Conservation (phyloP, 208 protist genomes). For the Acanthamoeba culbertsoni region DNA sequence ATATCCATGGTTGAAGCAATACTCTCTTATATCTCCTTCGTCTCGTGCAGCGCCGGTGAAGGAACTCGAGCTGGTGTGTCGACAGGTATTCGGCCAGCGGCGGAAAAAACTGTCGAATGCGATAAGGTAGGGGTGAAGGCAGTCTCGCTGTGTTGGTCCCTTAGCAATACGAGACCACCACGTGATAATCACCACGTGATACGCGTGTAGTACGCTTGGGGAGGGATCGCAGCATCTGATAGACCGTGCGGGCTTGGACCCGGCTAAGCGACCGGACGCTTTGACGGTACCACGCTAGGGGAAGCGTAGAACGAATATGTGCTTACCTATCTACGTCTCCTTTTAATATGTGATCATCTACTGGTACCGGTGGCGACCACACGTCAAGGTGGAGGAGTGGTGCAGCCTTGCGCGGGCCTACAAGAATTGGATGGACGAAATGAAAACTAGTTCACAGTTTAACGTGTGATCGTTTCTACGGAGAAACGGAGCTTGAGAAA, state of each 20-base stretch:
- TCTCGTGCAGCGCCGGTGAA: background rate
- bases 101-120: conserved; percentile 41
- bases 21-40: too few relatives aligned
- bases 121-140: background rate
- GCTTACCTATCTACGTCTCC: background rate
- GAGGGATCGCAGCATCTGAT: background rate
- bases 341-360: too few relatives aligned
- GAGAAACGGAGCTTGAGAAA: too few relatives aligned
- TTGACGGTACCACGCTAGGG: background rate
- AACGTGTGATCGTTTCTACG: too few relatives aligned
- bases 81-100: background rate
- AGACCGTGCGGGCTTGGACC: background rate
- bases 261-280: background rate
- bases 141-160: background rate
- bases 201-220: background rate
- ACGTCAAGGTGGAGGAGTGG: background rate
- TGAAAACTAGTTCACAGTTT: background rate
- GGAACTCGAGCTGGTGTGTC: conserved; percentile 21
- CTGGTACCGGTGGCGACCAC: background rate
- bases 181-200: background rate
- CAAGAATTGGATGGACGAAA: conserved; percentile 19
- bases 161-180: background rate
- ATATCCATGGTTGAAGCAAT: too few relatives aligned
- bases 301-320: background rate
- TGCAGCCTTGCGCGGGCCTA: background rate